Percentiles rank a stretch among this genome's conserved stretches.
phyloP scores from a whole-genome alignment of 306 rosid species.

The Senna siamea region DNA sequence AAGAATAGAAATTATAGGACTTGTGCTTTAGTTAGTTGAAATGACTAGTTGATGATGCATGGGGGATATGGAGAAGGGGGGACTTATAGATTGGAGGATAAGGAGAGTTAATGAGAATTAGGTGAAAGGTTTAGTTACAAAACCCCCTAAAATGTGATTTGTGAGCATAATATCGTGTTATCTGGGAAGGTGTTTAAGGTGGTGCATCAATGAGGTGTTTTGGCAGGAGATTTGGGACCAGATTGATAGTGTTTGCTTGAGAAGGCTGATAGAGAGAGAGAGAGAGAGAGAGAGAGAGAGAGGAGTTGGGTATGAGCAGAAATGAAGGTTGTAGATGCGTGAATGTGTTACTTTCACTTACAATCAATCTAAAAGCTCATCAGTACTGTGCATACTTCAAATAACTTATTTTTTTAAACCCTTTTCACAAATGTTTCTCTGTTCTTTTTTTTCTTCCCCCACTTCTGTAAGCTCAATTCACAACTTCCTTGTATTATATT shows the following conservation, averaged over 20 bases:
- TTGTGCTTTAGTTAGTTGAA: neutral
- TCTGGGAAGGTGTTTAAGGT: conserved; percentile 2
- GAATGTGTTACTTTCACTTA: conserved; percentile 12
- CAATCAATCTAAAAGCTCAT: neutral
- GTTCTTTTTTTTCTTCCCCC: no score
- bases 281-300: no score
- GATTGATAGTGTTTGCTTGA: conserved; percentile 40
- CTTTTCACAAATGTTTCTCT: no score
- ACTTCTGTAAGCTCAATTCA: no score
- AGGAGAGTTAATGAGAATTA: neutral
- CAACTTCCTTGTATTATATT: no score
- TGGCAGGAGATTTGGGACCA: conserved; percentile 17
- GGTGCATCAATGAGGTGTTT: conserved; percentile 26
- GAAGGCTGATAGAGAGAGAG: no score
- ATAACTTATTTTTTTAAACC: no score
- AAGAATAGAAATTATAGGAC: neutral
- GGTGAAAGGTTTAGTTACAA: neutral
- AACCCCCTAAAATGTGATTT: conserved; percentile 1
- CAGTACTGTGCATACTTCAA: no score
- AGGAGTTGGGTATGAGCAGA: neutral
- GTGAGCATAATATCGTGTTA: neutral
- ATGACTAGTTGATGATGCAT: neutral
- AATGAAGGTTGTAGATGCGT: conserved; percentile 16
- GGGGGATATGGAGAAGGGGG: neutral
- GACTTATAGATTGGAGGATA: neutral